Evolutionary conservation across 352 stramenopile species (phyloP).

Genomic region (Elongisporangium undulatum): DNA sequence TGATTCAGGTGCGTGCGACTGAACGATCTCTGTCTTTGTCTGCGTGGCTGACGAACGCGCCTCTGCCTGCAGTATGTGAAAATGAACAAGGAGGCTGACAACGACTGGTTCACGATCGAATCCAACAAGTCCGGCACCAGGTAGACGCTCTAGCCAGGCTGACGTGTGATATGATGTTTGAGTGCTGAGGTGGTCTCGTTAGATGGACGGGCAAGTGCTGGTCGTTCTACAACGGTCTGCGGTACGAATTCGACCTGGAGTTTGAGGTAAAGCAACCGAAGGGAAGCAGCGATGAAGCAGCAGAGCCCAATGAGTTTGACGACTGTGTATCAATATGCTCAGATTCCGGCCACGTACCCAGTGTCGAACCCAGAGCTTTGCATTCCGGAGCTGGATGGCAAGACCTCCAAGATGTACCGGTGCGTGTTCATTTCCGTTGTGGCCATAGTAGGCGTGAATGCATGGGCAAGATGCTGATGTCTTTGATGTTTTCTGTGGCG

Average conservation of each 20-base stretch:
- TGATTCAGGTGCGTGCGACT: conserved; percentile 53
- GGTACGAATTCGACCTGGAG: conserved; percentile 85
- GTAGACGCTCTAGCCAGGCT: conserved; percentile 7
- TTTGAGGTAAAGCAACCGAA: conserved; percentile 48
- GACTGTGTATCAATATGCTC: background rate
- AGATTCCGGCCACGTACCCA: conserved; percentile 79
- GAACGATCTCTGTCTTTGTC: background rate
- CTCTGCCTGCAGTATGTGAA: conserved; percentile 64
- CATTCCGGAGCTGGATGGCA: conserved; percentile 85
- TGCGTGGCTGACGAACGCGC: background rate
- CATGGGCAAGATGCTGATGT: background rate
- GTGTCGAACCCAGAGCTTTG: conserved; percentile 81
- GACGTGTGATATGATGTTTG: background rate
- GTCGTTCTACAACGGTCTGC: conserved; percentile 82
- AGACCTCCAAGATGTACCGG: conserved; percentile 91
- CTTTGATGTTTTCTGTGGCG: background rate
- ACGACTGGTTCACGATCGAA: conserved; percentile 89
- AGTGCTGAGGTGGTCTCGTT: background rate
- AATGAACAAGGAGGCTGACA: conserved; percentile 88
- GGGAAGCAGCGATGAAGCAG: background rate
- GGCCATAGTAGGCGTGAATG: background rate
- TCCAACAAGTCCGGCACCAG: conserved; percentile 79
- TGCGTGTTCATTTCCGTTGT: conserved; percentile 7
- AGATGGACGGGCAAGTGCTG: conserved; percentile 87
- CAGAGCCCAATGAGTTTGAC: background rate